Evolutionary conservation across 805 yeast genomes (phyloP), one percentile per base, ranked within the genome.

Genomic region (Barnettozyma vustinii): DNA sequence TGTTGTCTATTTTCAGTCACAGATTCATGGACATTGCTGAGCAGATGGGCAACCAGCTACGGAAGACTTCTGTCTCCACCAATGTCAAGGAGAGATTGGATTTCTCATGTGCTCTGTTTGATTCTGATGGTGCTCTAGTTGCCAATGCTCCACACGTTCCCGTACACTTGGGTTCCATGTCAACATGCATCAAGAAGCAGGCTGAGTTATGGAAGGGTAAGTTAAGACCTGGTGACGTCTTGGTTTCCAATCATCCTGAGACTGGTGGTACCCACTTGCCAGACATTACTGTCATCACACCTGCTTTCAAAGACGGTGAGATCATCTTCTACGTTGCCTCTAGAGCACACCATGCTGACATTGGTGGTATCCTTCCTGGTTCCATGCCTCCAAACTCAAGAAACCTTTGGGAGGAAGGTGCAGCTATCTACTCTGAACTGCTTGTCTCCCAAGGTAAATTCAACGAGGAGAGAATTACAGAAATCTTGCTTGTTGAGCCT

Each of bases 331-430:
- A 88, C 73, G 90, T 88, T 13, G 98, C 97, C 0, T 84, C 96
- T 0, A 75, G 98, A 55, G 97, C 97, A 2, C 98, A 91, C 67
- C 98, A 92, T 68, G 91, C 97, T 6, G 98, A 91, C 66, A 91
- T 92, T 60, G 97, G 98, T 16, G 95, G 96, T 13, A 79, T 84
- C 50, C 68, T 88, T 33, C 96, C 97, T 1, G 97, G 97, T 1
- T 85, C 96, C 0, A 89, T 91, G 90, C 97, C 97, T 15, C 96
- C 97, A 9, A 82, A 85, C 61, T 88, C 97, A 2, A 87, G 83
- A 59, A 81, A 82, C 51, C 68, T 92, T 37, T 84, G 81, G 73
- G 91, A 91, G 61, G 97, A 91, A 67, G 98, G 97, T 41, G 97
- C 42, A 13, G 80, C 87, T 3, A 89, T 92, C 33, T 77, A 80